These are phyloP conservation scores for Phialocephala subalpina DNA, from an alignment of 2,329 filamentous ascomycete genomes.

Conservation along the genomic window DNA sequence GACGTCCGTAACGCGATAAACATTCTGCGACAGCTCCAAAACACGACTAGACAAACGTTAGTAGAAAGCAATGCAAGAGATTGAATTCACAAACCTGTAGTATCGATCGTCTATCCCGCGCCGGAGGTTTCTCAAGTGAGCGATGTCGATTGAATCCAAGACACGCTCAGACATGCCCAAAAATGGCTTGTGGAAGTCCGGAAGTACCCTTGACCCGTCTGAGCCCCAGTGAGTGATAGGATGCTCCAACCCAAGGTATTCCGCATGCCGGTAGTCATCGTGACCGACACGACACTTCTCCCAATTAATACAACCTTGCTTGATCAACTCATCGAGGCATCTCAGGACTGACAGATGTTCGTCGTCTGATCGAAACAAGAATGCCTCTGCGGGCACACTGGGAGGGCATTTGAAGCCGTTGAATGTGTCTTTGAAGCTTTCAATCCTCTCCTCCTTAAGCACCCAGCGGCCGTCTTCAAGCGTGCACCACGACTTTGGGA, in stretches of 20 bases:
- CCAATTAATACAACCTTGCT: constrained; percentile 52
- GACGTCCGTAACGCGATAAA: constrained; percentile 64
- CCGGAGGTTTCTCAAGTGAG: constrained; percentile 57
- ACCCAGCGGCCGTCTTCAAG: too few relatives aligned
- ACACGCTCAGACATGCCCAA: constrained; percentile 63
- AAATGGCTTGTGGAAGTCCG: constrained; percentile 62
- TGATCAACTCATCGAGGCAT: constrained; percentile 40
- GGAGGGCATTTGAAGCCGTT: constrained; percentile 54
- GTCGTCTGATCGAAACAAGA: constrained; percentile 62
- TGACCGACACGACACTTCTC: constrained; percentile 67
- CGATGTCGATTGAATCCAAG: constrained; percentile 72
- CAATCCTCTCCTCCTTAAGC: background rate
- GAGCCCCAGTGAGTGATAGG: constrained; percentile 68
- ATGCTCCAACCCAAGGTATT: constrained; percentile 59
- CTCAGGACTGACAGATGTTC: constrained; percentile 54
- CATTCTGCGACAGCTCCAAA: constrained; percentile 76
- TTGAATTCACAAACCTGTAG: constrained; percentile 55
- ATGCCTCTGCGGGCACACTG: constrained; percentile 68
- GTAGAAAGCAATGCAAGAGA: background rate
- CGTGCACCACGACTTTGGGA: background rate
- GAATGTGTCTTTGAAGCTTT: background rate
- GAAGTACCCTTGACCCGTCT: constrained; percentile 58
- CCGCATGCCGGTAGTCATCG: constrained; percentile 56
- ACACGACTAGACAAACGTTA: constrained; percentile 50
- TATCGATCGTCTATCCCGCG: constrained; percentile 63